Evolutionary conservation across 2,329 filamentous ascomycete genomes (phyloP).

Genomic region (Xylaria sp.): DNA sequence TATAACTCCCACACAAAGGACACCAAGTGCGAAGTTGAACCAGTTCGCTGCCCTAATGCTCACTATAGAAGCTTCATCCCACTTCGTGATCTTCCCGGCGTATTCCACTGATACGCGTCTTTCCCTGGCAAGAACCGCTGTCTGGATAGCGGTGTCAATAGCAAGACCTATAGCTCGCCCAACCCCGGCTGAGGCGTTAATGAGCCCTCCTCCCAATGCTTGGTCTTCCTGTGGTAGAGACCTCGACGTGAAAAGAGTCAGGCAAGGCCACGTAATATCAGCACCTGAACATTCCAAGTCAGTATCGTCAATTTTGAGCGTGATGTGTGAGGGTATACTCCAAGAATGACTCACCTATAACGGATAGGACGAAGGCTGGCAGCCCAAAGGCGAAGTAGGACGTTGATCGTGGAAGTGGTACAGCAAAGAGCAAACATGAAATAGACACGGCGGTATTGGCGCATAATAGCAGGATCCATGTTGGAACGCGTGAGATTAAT

Average conservation of each 20-base stretch:
- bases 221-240: slow-evolving; percentile 71
- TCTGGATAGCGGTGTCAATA: slow-evolving; percentile 72
- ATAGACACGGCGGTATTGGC: slow-evolving; percentile 66
- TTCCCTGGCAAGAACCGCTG: slow-evolving; percentile 65
- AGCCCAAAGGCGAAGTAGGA: slow-evolving; percentile 75
- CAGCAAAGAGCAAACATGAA: slow-evolving; percentile 69
- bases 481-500: slow-evolving; percentile 66
- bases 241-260: slow-evolving; percentile 73
- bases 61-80: slow-evolving; percentile 59
- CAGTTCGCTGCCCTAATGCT: slow-evolving; percentile 62
- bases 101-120: slow-evolving; percentile 56
- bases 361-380: slow-evolving; percentile 71
- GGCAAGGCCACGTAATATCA: slow-evolving; percentile 72
- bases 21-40: slow-evolving; percentile 61
- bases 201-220: slow-evolving; percentile 72
- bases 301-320: neutral
- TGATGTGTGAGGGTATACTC: neutral
- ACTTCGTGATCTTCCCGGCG: slow-evolving; percentile 53
- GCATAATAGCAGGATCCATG: slow-evolving; percentile 65
- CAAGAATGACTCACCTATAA: slow-evolving; percentile 55
- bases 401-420: slow-evolving; percentile 68
- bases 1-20: slow-evolving; percentile 57
- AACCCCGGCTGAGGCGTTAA: slow-evolving; percentile 73
- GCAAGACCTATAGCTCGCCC: slow-evolving; percentile 73
- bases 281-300: slow-evolving; percentile 52